Conservation (phyloP, 2,329 filamentous ascomycete genomes). For the Microdochium trichocladiopsis region DNA sequence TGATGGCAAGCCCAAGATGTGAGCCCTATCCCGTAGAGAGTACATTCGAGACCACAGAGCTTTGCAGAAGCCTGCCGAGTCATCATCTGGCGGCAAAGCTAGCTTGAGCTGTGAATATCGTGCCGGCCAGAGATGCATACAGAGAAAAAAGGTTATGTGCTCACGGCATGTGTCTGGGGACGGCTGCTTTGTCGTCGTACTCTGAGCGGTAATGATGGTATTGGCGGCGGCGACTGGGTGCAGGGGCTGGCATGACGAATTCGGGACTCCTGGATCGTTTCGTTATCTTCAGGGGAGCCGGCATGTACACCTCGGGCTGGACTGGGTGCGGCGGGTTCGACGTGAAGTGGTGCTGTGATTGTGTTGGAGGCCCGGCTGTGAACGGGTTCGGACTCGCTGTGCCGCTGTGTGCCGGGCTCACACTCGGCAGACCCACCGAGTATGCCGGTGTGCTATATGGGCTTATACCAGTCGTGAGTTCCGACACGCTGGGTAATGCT, state of each 20-base stretch:
- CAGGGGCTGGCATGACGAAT: not conserved
- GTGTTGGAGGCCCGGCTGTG: conserved; percentile 9
- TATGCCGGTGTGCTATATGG: conserved; percentile 54
- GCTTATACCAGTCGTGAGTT: conserved; percentile 57
- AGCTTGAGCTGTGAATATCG: too few species aligned
- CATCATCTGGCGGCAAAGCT: not conserved
- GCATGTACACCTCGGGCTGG: not conserved
- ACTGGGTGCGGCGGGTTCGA: not conserved
- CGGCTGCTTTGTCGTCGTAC: not conserved
- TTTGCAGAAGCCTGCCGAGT: too few species aligned
- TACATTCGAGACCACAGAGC: too few species aligned
- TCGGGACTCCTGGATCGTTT: not conserved
- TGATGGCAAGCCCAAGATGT: too few species aligned
- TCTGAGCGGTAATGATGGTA: not conserved
- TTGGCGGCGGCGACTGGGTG: not conserved
- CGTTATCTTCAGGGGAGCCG: not conserved
- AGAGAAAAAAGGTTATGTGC: not conserved
- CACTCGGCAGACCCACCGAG: conserved; percentile 30
- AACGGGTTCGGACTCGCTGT: conserved; percentile 34
- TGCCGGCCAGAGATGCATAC: not conserved
- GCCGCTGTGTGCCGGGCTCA: conserved; percentile 28
- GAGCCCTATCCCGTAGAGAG: too few species aligned
- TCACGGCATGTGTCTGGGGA: not conserved
- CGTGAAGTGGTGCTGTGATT: conserved; percentile 3
- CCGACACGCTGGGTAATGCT: conserved; percentile 51